phyloP scores from a whole-genome alignment of 1,284 basidiomycete species.

The Malassezia furfur region DNA sequence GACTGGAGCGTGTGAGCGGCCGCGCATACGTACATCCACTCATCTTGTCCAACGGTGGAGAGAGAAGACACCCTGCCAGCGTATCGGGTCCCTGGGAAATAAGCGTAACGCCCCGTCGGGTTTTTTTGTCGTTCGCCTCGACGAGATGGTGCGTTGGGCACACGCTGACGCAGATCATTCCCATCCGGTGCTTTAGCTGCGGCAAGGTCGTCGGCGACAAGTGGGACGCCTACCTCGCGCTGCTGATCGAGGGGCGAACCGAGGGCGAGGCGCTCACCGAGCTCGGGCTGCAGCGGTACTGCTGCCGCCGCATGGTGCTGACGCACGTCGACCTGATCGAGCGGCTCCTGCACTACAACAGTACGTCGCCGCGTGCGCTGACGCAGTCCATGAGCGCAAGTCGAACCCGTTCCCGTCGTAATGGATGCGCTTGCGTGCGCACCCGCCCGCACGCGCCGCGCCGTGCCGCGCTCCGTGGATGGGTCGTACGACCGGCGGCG shows the following conservation, averaged over 20 bases:
- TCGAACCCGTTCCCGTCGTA: slow-evolving; percentile 14
- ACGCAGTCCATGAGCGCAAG: slow-evolving; percentile 20
- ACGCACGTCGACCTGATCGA: slow-evolving; percentile 96
- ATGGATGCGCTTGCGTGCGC: background rate
- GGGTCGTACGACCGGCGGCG: no score
- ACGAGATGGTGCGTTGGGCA: slow-evolving; percentile 6
- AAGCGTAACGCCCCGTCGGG: background rate
- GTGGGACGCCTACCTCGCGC: slow-evolving; percentile 45
- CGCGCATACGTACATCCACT: slow-evolving; percentile 16
- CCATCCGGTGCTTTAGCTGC: slow-evolving; percentile 47
- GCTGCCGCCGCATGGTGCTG: slow-evolving; percentile 91
- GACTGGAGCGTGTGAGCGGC: slow-evolving; percentile 22
- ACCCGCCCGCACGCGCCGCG: background rate
- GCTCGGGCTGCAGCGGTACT: slow-evolving; percentile 83
- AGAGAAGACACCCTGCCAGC: slow-evolving; percentile 16
- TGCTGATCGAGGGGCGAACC: slow-evolving; percentile 40
- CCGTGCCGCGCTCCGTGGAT: background rate
- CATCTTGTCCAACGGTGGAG: slow-evolving; percentile 12
- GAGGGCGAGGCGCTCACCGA: slow-evolving; percentile 80
- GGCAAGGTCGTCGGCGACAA: slow-evolving; percentile 48
- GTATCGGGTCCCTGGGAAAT: background rate
- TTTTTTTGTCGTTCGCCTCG: background rate
- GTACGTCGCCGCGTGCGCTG: slow-evolving; percentile 54
- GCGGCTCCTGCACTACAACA: slow-evolving; percentile 89
- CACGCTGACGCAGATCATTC: slow-evolving; percentile 34